Evolutionary conservation across 75 land plant genomes (phyloP).

Genomic region (Gnetum montanum): DNA sequence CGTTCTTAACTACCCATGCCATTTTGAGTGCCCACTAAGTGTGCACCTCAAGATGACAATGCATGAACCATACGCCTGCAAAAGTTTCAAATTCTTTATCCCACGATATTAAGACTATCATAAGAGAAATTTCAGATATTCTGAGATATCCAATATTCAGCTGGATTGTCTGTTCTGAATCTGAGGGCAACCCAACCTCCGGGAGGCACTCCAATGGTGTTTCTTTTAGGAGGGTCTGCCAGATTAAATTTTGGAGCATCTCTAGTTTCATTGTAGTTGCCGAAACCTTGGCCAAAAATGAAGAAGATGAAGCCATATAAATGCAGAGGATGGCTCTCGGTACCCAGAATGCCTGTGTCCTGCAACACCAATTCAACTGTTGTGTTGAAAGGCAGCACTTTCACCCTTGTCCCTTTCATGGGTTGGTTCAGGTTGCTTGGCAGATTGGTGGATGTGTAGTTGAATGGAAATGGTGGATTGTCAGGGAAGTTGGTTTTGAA

Average conservation of each 20-base stretch:
- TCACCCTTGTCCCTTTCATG: conserved; percentile 15
- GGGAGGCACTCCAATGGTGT: conserved; percentile 32
- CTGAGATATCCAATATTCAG: conserved; percentile 21
- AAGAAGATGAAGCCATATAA: conserved; percentile 31
- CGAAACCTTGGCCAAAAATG: conserved; percentile 29
- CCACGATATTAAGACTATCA: too few species aligned
- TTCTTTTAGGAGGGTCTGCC: conserved; percentile 32
- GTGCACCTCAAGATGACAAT: conserved; percentile 51
- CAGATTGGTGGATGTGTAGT: conserved; percentile 18
- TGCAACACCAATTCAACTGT: conserved; percentile 31
- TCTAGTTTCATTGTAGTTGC: conserved; percentile 27
- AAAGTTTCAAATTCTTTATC: background rate
- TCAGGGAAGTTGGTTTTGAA: conserved; percentile 25
- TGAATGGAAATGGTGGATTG: conserved; percentile 16
- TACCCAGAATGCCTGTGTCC: conserved; percentile 20
- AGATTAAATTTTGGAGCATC: conserved; percentile 42
- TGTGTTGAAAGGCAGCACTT: conserved; percentile 12
- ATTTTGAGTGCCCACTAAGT: conserved; percentile 50
- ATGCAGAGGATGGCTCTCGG: conserved; percentile 28
- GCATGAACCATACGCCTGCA: conserved; percentile 14
- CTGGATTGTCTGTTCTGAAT: conserved; percentile 47
- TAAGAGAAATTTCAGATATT: too few species aligned
- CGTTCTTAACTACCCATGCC: conserved; percentile 50
- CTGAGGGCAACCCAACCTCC: conserved; percentile 53
- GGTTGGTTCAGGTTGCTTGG: conserved; percentile 8